phyloP scores from a whole-genome alignment of 345 rosid species.

The Linum trigynum region DNA sequence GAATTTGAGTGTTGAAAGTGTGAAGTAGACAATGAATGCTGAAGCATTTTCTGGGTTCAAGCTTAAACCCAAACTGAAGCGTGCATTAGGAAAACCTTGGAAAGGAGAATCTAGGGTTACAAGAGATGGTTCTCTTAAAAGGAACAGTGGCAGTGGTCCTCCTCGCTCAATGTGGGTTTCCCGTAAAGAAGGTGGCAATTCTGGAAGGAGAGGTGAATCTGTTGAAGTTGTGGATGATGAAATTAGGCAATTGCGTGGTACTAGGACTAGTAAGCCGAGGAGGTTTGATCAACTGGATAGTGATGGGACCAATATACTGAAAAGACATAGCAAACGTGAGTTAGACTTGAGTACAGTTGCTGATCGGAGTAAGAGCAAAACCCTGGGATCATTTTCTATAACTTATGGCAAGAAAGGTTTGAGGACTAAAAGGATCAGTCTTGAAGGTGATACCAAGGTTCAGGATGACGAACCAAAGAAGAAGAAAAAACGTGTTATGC shows the following conservation, averaged over 20 bases:
- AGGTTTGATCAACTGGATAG: conserved; percentile 15
- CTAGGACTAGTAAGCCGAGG: conserved; percentile 27
- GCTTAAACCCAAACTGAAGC: too few species aligned
- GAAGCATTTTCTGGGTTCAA: too few species aligned
- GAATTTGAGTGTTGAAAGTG: too few species aligned
- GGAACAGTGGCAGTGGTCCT: conserved; percentile 19
- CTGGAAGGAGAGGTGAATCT: conserved; percentile 24
- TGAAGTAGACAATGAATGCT: too few species aligned
- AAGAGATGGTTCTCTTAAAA: conserved; percentile 16
- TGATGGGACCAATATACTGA: conserved; percentile 9
- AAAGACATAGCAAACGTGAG: conserved; percentile 23
- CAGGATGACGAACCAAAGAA: conserved; percentile 35
- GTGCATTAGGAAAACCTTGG: not conserved
- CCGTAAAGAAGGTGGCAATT: conserved; percentile 10
- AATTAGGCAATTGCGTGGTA: conserved; percentile 12
- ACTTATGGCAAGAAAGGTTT: conserved; percentile 21
- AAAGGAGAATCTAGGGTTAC: conserved; percentile 13
- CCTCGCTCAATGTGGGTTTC: conserved; percentile 51
- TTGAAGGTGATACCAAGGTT: conserved; percentile 20
- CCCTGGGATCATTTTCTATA: conserved; percentile 11
- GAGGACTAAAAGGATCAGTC: conserved; percentile 21
- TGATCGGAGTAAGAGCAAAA: conserved; percentile 17
- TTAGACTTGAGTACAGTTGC: not conserved
- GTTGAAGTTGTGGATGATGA: conserved; percentile 22
- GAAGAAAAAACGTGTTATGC: conserved; percentile 58